Evolutionary conservation across 208 protist genomes (phyloP).

Genomic region (Novymonas esmeraldas): DNA sequence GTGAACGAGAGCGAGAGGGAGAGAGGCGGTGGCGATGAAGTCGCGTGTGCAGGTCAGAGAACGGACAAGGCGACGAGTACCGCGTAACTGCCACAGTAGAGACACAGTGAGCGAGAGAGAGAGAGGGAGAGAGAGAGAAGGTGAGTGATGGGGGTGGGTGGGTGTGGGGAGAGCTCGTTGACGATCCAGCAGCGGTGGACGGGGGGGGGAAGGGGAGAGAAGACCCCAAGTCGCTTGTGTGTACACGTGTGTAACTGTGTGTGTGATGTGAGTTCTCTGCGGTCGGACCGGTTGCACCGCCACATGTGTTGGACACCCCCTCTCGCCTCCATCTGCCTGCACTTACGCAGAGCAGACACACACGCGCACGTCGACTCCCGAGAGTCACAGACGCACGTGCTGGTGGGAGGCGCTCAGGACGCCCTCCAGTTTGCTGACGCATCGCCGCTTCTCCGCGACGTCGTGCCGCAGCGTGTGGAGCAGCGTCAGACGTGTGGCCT

Average conservation of each 20-base stretch:
- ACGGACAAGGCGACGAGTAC: too few relatives aligned
- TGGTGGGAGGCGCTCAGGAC: slow-evolving; percentile 39
- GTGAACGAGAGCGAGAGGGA: too few relatives aligned
- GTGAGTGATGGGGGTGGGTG: slow-evolving; percentile 2
- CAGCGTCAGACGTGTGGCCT: slow-evolving; percentile 57
- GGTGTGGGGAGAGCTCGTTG: too few relatives aligned
- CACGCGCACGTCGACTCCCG: too few relatives aligned
- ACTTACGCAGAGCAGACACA: background rate
- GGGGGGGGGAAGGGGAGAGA: too few relatives aligned
- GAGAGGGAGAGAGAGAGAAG: background rate
- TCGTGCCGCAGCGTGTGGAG: slow-evolving; percentile 53
- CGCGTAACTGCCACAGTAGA: too few relatives aligned
- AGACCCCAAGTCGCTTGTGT: too few relatives aligned
- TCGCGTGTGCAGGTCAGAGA: too few relatives aligned
- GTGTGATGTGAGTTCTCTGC: background rate
- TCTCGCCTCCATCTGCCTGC: background rate
- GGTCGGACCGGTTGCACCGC: too few relatives aligned
- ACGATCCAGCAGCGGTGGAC: too few relatives aligned
- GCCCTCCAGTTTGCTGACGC: slow-evolving; percentile 53
- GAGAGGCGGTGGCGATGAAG: too few relatives aligned
- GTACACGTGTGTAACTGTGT: background rate
- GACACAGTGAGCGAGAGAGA: background rate
- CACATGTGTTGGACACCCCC: too few relatives aligned
- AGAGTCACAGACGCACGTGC: slow-evolving; percentile 22
- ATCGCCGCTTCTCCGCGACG: slow-evolving; percentile 38